Conservation (phyloP, 345 rosid species). For the Heritiera littoralis region DNA sequence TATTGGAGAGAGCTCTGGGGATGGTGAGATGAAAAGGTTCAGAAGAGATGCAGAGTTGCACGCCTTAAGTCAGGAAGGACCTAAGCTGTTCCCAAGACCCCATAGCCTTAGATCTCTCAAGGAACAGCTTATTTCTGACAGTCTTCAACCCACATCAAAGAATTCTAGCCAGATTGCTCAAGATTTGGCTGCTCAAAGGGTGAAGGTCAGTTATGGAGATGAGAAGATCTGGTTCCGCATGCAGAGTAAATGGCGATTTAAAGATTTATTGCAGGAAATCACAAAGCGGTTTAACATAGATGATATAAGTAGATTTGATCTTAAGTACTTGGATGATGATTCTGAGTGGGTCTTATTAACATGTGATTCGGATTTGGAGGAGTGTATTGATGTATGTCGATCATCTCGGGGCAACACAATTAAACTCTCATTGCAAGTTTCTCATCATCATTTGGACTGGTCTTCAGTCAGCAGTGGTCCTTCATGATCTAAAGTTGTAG, state of each 20-base stretch:
- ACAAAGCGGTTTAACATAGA: conserved; percentile 62
- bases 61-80: conserved; percentile 46
- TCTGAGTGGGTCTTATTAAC: conserved; percentile 85
- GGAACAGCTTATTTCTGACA: conserved; percentile 38
- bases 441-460: conserved; percentile 47
- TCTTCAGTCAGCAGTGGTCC: conserved; percentile 36
- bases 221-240: conserved; percentile 71
- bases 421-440: conserved; percentile 61
- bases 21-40: conserved; percentile 36
- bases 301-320: conserved; percentile 53
- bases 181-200: conserved; percentile 52
- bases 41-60: conserved; percentile 52
- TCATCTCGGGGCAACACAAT: conserved; percentile 53
- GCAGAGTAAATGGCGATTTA: conserved; percentile 49
- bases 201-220: conserved; percentile 61
- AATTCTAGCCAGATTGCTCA: conserved; percentile 30
- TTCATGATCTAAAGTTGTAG: conserved; percentile 30
- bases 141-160: conserved; percentile 28
- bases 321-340: conserved; percentile 93
- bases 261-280: conserved; percentile 61
- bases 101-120: conserved; percentile 40
- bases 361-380: conserved; percentile 86
- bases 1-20: conserved; percentile 33
- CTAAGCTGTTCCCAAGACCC: conserved; percentile 42
- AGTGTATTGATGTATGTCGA: conserved; percentile 65